phyloP scores from a whole-genome alignment of 148 eudicot genomes.

The Rhododendron ovatum region DNA sequence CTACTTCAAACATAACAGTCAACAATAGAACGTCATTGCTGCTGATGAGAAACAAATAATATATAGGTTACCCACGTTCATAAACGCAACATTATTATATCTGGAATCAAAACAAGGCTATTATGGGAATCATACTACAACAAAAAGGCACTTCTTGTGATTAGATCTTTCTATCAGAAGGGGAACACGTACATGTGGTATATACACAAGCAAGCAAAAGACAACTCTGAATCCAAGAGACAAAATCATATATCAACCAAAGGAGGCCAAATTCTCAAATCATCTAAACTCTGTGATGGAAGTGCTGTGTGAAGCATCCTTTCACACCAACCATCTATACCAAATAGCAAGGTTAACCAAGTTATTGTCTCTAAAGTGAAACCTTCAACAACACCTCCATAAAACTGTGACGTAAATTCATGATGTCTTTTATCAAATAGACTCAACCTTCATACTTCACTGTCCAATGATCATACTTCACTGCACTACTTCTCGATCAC shows the following conservation, averaged over 20 bases:
- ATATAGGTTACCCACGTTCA: not conserved
- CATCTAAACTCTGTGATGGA: not conserved
- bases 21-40: not conserved
- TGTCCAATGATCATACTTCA: not conserved
- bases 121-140: not conserved
- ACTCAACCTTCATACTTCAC: not conserved
- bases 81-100: not conserved
- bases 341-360: not conserved
- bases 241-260: not conserved
- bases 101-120: not conserved
- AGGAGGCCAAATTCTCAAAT: not conserved
- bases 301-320: not conserved
- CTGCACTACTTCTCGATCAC: not conserved
- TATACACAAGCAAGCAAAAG: not conserved
- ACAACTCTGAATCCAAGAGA: not conserved
- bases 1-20: not conserved
- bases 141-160: not conserved
- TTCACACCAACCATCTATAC: not conserved
- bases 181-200: not conserved
- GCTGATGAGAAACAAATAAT: not conserved
- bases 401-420: not conserved
- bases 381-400: constrained; percentile 4
- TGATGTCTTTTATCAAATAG: not conserved
- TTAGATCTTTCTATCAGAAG: not conserved
- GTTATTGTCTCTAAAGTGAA: not conserved